Conservation (phyloP, 164 flowering plant genomes). For the Liquidambar formosana region DNA sequence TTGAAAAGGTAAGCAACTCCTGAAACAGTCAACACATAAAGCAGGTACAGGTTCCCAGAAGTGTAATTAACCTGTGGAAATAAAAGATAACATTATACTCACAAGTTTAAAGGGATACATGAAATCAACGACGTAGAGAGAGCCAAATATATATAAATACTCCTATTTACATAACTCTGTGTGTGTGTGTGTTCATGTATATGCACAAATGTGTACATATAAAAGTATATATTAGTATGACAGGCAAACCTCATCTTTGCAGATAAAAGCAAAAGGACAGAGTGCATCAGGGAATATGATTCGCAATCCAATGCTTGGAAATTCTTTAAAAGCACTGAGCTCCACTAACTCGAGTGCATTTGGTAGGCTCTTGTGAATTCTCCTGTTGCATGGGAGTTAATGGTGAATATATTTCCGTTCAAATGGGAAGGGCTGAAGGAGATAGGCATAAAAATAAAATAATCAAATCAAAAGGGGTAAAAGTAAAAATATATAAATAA, state of each 20-base stretch:
- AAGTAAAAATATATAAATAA: no score
- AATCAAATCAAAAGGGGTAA: not conserved
- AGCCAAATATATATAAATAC: not conserved
- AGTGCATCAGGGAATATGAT: slow-evolving; percentile 60
- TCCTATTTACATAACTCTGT: not conserved
- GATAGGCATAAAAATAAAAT: not conserved
- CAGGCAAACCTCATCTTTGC: slow-evolving; percentile 49
- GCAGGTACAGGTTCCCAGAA: slow-evolving; percentile 30
- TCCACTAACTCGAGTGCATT: slow-evolving; percentile 58
- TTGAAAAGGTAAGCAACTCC: slow-evolving; percentile 66
- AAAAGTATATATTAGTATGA: no score
- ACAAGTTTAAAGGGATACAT: not conserved
- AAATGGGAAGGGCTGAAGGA: not conserved
- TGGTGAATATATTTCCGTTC: not conserved
- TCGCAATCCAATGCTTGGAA: slow-evolving; percentile 56
- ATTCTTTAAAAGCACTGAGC: slow-evolving; percentile 43
- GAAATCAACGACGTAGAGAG: not conserved
- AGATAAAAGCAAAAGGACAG: slow-evolving; percentile 62
- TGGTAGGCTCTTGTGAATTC: slow-evolving; percentile 51
- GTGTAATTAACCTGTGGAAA: slow-evolving; percentile 29
- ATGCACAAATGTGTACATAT: not conserved
- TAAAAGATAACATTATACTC: not conserved
- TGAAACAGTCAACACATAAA: slow-evolving; percentile 58
- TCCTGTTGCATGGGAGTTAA: slow-evolving; percentile 42
- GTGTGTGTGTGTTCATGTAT: not conserved